Evolutionary conservation across 2,329 filamentous ascomycete genomes (phyloP).

Genomic region (Mollisiaceae sp.): DNA sequence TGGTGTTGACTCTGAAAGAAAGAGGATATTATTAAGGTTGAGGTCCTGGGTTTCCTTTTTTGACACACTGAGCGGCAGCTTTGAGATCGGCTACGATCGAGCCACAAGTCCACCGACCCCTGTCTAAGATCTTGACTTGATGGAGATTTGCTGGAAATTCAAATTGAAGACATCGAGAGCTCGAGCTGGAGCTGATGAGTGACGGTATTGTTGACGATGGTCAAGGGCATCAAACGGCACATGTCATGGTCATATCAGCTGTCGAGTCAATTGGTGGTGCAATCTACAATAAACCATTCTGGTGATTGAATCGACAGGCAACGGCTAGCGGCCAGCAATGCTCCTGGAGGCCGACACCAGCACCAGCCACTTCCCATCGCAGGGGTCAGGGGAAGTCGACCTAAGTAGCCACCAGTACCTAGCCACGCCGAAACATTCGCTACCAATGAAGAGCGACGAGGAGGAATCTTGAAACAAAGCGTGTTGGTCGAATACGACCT

Average conservation of each 20-base stretch:
- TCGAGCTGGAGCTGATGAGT: background rate
- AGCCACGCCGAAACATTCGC: background rate
- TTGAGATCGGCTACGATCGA: background rate
- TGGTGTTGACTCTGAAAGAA: background rate
- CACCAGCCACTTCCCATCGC: background rate
- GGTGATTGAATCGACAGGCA: too few species aligned
- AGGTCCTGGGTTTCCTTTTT: background rate
- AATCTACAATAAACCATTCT: background rate
- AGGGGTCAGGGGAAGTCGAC: background rate
- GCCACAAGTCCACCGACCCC: too few species aligned
- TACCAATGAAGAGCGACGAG: background rate
- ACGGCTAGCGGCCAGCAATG: too few species aligned
- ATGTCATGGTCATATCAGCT: background rate
- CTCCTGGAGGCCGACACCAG: background rate
- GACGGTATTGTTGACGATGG: background rate
- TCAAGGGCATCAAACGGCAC: background rate
- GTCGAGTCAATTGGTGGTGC: background rate
- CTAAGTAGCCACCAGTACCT: background rate
- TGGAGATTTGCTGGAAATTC: background rate
- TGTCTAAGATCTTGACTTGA: background rate
- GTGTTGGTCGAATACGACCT: background rate
- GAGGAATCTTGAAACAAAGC: conserved; percentile 14
- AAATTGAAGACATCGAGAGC: background rate
- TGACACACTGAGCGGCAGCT: background rate
- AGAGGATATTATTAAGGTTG: background rate